Evolutionary conservation across 371 early-diverging fungal species (phyloP), one percentile per base, ranked within the genome.

Genomic region (Mucor indicus): DNA sequence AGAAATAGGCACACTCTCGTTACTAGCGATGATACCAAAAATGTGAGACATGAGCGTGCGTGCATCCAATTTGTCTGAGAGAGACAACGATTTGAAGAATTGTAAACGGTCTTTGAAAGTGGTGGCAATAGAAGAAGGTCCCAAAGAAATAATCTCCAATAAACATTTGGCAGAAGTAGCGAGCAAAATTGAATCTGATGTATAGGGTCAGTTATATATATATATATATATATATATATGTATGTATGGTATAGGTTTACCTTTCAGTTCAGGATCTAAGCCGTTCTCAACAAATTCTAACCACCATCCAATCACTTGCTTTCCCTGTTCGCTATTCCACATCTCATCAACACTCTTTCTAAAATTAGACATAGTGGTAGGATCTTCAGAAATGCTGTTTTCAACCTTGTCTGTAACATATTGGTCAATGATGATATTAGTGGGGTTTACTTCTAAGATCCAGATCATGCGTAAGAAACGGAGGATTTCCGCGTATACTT

Each of bases 11-110:
- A 77, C 55, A 36, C 48, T 55, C 21, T 50, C 40, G 15, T 65
- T 64, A n/a, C 89, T 89, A 6, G 81, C 78, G 24, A 90, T 72
- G 22, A 92, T 83, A 38, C 87, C 91, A 43, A 90, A 77, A 11
- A 89, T 76, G 38, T 86, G 87, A 0, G 89, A 83, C 67, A 85
- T 85, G 15, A 77, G 58, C 12, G 54, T 60, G 21, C 90, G 72
- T 1, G 87, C 82, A 24, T 89, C 90, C 4, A 68, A 31, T 43
- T 85, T 86, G 7, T 80, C 64, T 0, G 87, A 83, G 0, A 72
- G 52, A 16, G 85, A 49, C 29, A 85, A 81, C 0, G 80, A 62
- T 65, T 82, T 80, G 53, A 89, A 72, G 73, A 87, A 87, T 9
- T 66, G 67, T 8, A 83, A 55, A 17, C 77, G 70, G 15, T 72